Conservation (phyloP, 2,329 filamentous ascomycete species). For the Shiraia bambusicola region DNA sequence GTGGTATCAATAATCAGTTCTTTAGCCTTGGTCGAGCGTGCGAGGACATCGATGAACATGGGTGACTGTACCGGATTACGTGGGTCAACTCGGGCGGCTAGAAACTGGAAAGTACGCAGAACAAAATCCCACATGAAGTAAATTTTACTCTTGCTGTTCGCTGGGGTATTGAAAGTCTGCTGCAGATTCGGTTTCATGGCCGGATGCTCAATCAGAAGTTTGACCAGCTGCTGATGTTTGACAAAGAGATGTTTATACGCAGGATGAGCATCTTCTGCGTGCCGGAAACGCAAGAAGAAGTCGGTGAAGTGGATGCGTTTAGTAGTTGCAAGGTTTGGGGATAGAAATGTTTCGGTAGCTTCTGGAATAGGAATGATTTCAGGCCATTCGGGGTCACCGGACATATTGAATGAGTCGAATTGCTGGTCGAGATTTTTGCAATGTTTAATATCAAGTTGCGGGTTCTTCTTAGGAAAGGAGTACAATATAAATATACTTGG, state of each 20-base stretch:
- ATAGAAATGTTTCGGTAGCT: slow-evolving; percentile 3
- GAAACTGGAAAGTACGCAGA: slow-evolving; percentile 12
- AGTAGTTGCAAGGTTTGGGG: slow-evolving; percentile 5
- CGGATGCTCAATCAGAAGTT: slow-evolving; percentile 11
- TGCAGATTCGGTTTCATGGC: slow-evolving; percentile 14
- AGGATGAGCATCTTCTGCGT: slow-evolving; percentile 6
- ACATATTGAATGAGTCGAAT: background rate
- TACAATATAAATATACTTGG: background rate
- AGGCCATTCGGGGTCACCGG: slow-evolving; percentile 1
- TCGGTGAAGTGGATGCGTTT: slow-evolving; percentile 13
- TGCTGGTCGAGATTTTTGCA: background rate
- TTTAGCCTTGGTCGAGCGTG: slow-evolving; percentile 1
- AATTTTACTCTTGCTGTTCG: slow-evolving; percentile 17
- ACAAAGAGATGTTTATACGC: slow-evolving; percentile 10
- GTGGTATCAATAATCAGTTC: slow-evolving; percentile 7
- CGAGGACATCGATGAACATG: slow-evolving; percentile 4
- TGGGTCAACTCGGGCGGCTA: slow-evolving; percentile 6
- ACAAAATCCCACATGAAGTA: slow-evolving; percentile 18
- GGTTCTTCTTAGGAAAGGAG: too few species aligned
- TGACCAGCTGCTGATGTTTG: slow-evolving; percentile 7
- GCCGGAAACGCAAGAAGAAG: slow-evolving; percentile 11
- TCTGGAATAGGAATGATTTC: slow-evolving; percentile 2
- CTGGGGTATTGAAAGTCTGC: slow-evolving; percentile 12
- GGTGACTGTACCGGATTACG: slow-evolving; percentile 2
- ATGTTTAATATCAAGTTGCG: too few species aligned